Evolutionary conservation across 768 basidiomycete genomes (phyloP).

Genomic region (Pisolithus microcarpus): DNA sequence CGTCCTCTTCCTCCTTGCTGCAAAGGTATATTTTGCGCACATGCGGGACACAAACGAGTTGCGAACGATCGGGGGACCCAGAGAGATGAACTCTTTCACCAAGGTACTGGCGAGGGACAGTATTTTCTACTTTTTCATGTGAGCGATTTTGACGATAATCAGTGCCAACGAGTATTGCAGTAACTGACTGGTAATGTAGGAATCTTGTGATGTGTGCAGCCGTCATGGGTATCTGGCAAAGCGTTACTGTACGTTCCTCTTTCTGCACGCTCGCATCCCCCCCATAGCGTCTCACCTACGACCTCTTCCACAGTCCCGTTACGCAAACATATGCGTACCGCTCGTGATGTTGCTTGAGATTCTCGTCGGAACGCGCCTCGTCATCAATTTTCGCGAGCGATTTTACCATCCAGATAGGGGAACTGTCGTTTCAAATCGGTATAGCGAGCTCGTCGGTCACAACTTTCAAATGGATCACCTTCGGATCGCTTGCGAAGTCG

Average conservation of each 20-base stretch:
- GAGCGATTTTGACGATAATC: background rate
- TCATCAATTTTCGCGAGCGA: conserved; percentile 27
- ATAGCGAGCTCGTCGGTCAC: conserved; percentile 11
- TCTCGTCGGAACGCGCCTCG: conserved; percentile 24
- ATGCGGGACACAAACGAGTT: background rate
- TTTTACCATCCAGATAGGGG: conserved; percentile 12
- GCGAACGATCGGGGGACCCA: background rate
- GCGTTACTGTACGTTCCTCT: conserved; percentile 14
- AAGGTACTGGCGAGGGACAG: conserved; percentile 22
- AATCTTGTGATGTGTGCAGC: conserved; percentile 18
- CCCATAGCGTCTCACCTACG: background rate
- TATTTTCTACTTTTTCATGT: conserved; percentile 27
- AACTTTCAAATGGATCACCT: conserved; percentile 1
- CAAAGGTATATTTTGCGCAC: conserved; percentile 10
- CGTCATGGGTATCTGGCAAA: conserved; percentile 23
- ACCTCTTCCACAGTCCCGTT: conserved; percentile 10
- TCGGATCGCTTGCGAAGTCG: conserved; percentile 6
- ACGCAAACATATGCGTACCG: conserved; percentile 25
- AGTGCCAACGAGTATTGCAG: too few species aligned
- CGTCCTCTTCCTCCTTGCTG: conserved; percentile 18
- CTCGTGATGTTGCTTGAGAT: conserved; percentile 27
- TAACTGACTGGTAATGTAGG: conserved; percentile 7
- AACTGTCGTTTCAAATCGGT: conserved; percentile 2
- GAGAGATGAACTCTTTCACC: conserved; percentile 16
- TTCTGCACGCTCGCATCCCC: background rate